Percentiles rank a stretch among this genome's conserved stretches.
Conservation (phyloP, 305 asterid species). For the Monarda citriodora region DNA sequence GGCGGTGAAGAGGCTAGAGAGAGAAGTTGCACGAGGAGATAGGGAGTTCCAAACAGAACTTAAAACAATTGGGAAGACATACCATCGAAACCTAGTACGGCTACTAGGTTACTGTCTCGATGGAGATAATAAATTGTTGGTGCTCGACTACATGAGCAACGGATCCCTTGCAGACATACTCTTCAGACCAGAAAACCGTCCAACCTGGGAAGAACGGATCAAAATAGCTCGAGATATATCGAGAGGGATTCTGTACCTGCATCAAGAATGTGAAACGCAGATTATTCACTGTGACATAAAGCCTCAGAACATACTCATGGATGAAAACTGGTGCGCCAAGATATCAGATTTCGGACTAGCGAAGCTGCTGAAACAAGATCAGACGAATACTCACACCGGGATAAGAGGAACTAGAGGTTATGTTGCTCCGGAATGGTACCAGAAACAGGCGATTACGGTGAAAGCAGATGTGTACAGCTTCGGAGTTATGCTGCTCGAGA, state of each 20-base stretch:
- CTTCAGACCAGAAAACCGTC: slow-evolving; percentile 15
- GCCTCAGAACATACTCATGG: slow-evolving; percentile 56
- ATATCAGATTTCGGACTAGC: slow-evolving; percentile 57
- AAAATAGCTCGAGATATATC: slow-evolving; percentile 37
- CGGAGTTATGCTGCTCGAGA: slow-evolving; percentile 45
- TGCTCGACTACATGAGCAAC: slow-evolving; percentile 49
- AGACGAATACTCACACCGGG: slow-evolving; percentile 39
- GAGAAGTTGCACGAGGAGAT: slow-evolving; percentile 26
- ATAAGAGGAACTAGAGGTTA: slow-evolving; percentile 57
- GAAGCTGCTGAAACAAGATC: slow-evolving; percentile 47
- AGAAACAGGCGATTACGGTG: slow-evolving; percentile 36
- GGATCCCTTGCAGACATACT: slow-evolving; percentile 43
- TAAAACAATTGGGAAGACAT: slow-evolving; percentile 35
- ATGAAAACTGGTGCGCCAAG: slow-evolving; percentile 33
- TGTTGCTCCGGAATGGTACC: slow-evolving; percentile 58
- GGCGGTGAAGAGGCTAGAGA: slow-evolving; percentile 38
- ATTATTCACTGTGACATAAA: slow-evolving; percentile 56
- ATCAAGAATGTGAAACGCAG: slow-evolving; percentile 53
- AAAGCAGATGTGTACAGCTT: slow-evolving; percentile 58
- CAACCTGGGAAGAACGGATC: slow-evolving; percentile 32
- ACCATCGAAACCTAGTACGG: slow-evolving; percentile 36
- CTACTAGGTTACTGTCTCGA: slow-evolving; percentile 40
- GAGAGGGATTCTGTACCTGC: slow-evolving; percentile 50
- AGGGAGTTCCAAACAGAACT: slow-evolving; percentile 35
- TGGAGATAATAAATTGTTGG: slow-evolving; percentile 36